These are phyloP conservation scores for Xylaria intraflava DNA, from an alignment of 495 filamentous ascomycete species.

Conservation along the genomic window DNA sequence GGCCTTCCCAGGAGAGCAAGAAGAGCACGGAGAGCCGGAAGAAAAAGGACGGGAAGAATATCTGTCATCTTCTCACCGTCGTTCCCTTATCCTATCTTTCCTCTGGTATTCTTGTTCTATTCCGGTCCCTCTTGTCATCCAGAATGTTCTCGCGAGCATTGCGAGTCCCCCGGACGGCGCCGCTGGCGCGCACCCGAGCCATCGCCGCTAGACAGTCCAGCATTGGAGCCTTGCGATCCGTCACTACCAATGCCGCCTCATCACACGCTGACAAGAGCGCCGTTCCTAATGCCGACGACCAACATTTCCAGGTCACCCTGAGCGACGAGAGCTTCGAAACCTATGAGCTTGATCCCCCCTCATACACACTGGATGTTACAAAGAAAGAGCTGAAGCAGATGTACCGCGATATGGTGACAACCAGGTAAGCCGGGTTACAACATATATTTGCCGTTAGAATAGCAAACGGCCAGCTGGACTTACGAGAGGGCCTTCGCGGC, in stretches of 20 bases:
- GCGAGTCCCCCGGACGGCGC: slow-evolving; percentile 37
- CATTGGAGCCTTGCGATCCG: slow-evolving; percentile 58
- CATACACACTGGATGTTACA: slow-evolving; percentile 84
- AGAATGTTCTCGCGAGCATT: slow-evolving; percentile 49
- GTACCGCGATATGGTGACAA: slow-evolving; percentile 94
- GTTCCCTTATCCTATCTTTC: neutral
- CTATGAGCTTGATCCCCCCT: slow-evolving; percentile 93
- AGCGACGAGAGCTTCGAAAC: slow-evolving; percentile 99
- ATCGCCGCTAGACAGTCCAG: slow-evolving; percentile 30
- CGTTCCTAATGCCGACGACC: slow-evolving; percentile 79
- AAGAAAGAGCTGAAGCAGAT: slow-evolving; percentile 98
- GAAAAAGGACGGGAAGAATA: neutral
- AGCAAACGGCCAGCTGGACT: neutral
- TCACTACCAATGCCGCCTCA: slow-evolving; percentile 91
- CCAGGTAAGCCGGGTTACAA: slow-evolving; percentile 57
- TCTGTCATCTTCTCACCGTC: neutral
- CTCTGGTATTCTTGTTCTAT: neutral
- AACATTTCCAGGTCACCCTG: slow-evolving; percentile 86
- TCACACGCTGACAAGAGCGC: slow-evolving; percentile 79
- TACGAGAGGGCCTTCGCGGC: slow-evolving; percentile 1
- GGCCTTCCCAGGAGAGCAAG: neutral
- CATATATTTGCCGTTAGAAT: neutral
- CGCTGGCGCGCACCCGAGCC: slow-evolving; percentile 34
- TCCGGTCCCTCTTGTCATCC: neutral
- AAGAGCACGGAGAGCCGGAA: neutral